phyloP scores from a whole-genome alignment of 257 asterid species.

The Capsicum baccatum region DNA sequence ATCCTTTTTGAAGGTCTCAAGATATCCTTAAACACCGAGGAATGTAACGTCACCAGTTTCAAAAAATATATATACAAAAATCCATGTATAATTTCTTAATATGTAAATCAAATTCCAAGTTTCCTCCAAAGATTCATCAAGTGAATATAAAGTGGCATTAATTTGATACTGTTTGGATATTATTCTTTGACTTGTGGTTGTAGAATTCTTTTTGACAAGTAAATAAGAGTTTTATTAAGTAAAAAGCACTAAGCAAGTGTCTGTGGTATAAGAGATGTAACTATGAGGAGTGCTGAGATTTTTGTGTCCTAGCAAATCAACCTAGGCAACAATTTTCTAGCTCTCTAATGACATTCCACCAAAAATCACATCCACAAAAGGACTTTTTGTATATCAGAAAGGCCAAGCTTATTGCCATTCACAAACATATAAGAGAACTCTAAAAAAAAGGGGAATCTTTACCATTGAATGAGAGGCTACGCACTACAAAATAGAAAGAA shows the following conservation, averaged over 20 bases:
- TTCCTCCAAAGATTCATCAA: not conserved
- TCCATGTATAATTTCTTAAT: not conserved
- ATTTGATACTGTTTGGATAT: not conserved
- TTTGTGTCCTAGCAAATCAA: constrained; percentile 18
- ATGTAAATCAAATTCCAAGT: not conserved
- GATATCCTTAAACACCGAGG: no score
- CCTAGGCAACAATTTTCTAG: not conserved
- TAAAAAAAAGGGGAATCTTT: not conserved
- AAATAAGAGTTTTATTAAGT: not conserved
- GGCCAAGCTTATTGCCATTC: not conserved
- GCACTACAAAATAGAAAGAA: constrained; percentile 43
- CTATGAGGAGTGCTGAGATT: not conserved
- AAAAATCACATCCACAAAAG: not conserved
- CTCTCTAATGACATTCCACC: not conserved
- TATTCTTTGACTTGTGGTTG: not conserved
- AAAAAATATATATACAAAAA: not conserved
- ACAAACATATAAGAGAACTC: not conserved
- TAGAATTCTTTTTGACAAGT: not conserved
- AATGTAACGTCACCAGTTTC: no score
- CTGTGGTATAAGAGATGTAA: no score
- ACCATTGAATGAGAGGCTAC: constrained; percentile 49
- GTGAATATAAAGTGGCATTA: not conserved
- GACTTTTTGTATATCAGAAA: not conserved
- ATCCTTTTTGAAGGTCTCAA: no score
- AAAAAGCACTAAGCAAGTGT: not conserved